phyloP scores from a whole-genome alignment of 1,139 yeast species.

The Hyphopichia buzzinii region DNA sequence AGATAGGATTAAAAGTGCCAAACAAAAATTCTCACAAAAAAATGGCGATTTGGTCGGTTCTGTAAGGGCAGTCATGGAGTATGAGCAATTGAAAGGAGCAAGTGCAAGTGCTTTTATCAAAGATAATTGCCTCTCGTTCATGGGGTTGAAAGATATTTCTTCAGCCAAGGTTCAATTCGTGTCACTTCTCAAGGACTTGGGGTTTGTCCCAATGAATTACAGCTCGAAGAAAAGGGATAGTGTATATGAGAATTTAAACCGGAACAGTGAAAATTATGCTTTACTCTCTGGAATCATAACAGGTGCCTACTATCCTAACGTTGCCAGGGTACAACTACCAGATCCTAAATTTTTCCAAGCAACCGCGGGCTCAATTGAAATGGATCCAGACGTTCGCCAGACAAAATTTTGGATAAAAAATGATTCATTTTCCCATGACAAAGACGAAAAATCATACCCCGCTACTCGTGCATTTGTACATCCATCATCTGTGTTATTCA shows the following conservation, averaged over 20 bases:
- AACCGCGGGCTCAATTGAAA: slow-evolving; percentile 74
- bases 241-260: slow-evolving; percentile 28
- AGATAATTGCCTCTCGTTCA: slow-evolving; percentile 62
- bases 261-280: slow-evolving; percentile 48
- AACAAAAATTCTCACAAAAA: slow-evolving; percentile 34
- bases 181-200: slow-evolving; percentile 68
- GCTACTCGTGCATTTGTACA: slow-evolving; percentile 74
- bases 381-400: slow-evolving; percentile 75
- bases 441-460: slow-evolving; percentile 32
- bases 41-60: slow-evolving; percentile 76
- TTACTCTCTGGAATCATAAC: slow-evolving; percentile 68
- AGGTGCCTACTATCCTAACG: slow-evolving; percentile 79
- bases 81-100: slow-evolving; percentile 28
- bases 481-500: slow-evolving; percentile 75
- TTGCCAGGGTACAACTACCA: slow-evolving; percentile 79
- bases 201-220: slow-evolving; percentile 62
- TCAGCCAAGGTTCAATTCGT: slow-evolving; percentile 69
- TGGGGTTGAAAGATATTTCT: slow-evolving; percentile 66
- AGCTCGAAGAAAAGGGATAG: slow-evolving; percentile 14
- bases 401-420: slow-evolving; percentile 74
- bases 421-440: slow-evolving; percentile 32
- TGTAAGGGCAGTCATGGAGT: slow-evolving; percentile 55
- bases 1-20: slow-evolving; percentile 55
- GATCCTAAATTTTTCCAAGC: slow-evolving; percentile 72
- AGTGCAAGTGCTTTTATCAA: slow-evolving; percentile 51